Evolutionary conservation across 768 basidiomycete species (phyloP).

Genomic region (Podaxis sp.): DNA sequence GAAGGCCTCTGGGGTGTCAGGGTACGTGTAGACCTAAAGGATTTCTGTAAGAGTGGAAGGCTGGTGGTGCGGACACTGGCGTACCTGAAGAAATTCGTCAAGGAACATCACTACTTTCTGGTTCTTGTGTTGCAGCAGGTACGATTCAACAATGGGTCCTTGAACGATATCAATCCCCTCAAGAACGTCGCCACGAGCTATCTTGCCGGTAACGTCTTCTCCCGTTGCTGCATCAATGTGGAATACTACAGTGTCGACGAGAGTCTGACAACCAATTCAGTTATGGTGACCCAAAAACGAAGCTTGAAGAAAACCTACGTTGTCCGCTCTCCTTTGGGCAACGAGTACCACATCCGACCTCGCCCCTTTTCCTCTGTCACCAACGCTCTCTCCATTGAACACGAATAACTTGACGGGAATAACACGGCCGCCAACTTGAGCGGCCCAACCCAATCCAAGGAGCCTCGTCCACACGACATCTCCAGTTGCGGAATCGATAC

Average conservation of each 20-base stretch:
- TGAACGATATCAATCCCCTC: constrained; percentile 62
- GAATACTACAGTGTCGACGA: constrained; percentile 73
- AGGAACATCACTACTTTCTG: constrained; percentile 58
- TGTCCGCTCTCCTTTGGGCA: constrained; percentile 57
- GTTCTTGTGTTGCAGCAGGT: constrained; percentile 42
- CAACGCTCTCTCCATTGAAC: constrained; percentile 42
- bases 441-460: constrained; percentile 71
- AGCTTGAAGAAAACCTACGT: constrained; percentile 40
- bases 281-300: constrained; percentile 3
- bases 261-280: constrained; percentile 34
- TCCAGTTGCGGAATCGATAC: constrained; percentile 78
- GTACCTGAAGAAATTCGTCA: constrained; percentile 76
- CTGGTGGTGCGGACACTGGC: not conserved
- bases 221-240: constrained; percentile 80
- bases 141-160: constrained; percentile 59
- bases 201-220: constrained; percentile 41
- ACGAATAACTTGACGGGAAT: constrained; percentile 62
- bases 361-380: constrained; percentile 39
- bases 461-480: constrained; percentile 77
- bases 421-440: constrained; percentile 50
- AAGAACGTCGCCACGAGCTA: constrained; percentile 35
- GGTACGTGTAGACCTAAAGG: constrained; percentile 62
- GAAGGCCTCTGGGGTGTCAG: constrained; percentile 47
- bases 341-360: constrained; percentile 62
- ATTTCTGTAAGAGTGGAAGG: not conserved